phyloP scores from a whole-genome alignment of 108 stramenopile genomes.

The Cyclotella sp. region DNA sequence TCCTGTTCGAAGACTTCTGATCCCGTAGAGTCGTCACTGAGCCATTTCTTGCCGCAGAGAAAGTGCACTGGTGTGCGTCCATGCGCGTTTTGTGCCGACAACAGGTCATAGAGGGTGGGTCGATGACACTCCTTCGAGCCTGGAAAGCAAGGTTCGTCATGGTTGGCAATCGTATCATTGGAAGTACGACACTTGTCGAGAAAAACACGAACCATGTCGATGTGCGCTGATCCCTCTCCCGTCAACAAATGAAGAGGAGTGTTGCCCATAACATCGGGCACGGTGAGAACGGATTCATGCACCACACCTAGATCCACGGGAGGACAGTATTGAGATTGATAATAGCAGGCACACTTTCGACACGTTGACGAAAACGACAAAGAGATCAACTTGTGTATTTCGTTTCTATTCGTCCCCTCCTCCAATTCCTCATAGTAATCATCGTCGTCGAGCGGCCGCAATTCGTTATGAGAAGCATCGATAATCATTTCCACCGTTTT shows the following conservation, averaged over 20 bases:
- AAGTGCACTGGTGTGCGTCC: constrained; percentile 42
- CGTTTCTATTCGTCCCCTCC: background rate
- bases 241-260: constrained; percentile 37
- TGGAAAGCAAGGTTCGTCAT: too few species aligned
- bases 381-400: background rate
- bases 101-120: constrained; percentile 30
- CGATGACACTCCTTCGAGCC: background rate
- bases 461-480: constrained; percentile 26
- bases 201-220: constrained; percentile 28
- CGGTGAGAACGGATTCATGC: constrained; percentile 40
- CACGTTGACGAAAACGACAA: background rate
- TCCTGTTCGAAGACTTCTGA: constrained; percentile 14
- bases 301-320: constrained; percentile 13
- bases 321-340: constrained; percentile 27
- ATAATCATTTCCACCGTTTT: constrained; percentile 33
- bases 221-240: constrained; percentile 36
- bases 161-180: too few species aligned
- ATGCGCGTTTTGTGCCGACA: constrained; percentile 31
- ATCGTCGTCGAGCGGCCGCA: background rate
- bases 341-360: constrained; percentile 5
- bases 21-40: too few species aligned
- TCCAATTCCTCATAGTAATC: background rate
- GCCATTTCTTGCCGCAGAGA: constrained; percentile 10
- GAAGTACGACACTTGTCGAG: constrained; percentile 15
- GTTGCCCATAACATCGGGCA: constrained; percentile 38